These are phyloP conservation scores for Diplodia corticola DNA, from an alignment of 2,329 filamentous ascomycete genomes.

Conservation along the genomic window DNA sequence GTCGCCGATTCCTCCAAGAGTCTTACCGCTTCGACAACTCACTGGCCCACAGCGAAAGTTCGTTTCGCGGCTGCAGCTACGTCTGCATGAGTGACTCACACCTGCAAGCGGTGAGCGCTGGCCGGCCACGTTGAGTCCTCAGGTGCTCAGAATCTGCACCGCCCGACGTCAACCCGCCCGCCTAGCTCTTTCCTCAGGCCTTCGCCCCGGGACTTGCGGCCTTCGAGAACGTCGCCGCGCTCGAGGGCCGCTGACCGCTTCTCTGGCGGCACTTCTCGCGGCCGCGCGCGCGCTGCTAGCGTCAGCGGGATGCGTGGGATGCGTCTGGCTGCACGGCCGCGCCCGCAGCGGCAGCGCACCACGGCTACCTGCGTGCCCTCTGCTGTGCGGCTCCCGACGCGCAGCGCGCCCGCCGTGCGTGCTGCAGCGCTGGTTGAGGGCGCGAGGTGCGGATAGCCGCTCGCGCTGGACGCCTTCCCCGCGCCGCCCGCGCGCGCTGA, in stretches of 20 bases:
- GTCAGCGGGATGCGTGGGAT: not conserved
- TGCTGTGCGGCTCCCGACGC: not conserved
- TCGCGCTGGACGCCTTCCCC: slow-evolving; percentile 14
- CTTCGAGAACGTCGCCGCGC: slow-evolving; percentile 5
- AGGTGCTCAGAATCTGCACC: not conserved
- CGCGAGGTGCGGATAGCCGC: slow-evolving; percentile 2
- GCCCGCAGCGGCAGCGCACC: not conserved
- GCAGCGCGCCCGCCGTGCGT: too few species aligned
- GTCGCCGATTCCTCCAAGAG: slow-evolving; percentile 12
- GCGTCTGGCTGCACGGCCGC: not conserved
- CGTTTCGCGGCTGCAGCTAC: slow-evolving; percentile 21
- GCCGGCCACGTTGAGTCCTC: slow-evolving; percentile 16
- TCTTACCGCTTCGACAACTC: slow-evolving; percentile 22
- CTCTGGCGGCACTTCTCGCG: slow-evolving; percentile 11
- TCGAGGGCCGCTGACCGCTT: not conserved
- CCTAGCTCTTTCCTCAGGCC: not conserved
- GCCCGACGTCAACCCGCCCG: not conserved
- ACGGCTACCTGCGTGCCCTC: slow-evolving; percentile 10
- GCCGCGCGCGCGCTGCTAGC: not conserved
- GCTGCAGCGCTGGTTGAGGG: not conserved
- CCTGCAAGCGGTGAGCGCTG: slow-evolving; percentile 16
- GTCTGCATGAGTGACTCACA: slow-evolving; percentile 22
- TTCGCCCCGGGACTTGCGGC: not conserved
- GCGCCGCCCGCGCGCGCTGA: not conserved
- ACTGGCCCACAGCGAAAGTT: slow-evolving; percentile 20